Base-by-base conservation (phyloP, 805 yeast species). In the Candida yuanshanica region DNA sequence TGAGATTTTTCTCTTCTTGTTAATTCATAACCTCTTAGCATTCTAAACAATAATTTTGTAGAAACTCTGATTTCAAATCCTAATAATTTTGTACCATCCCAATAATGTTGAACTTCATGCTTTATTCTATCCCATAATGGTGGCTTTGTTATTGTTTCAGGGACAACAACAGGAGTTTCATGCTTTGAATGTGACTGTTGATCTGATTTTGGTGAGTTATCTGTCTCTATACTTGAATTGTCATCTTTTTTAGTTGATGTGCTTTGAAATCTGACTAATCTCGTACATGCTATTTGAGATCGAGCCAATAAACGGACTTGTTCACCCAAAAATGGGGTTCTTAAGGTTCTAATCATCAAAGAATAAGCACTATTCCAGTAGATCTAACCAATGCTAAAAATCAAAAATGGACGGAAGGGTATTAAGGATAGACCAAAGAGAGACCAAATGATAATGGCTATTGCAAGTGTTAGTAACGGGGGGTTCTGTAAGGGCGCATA, bases 1-100 rank as follows among this genome's bases (percentile, higher is more conserved):
- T 93, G 98, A 42, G 86, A 75, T 56, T 77, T 74, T 60, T 91
- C 99, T 65, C 99, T 81, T 59, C 99, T 78, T 3, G 95, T 79
- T 37, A 91, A 70, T 48, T 87, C 95, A 58, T 93, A 88, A 14
- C 99, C 99, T 5, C 95, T 77, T 6, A 85, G 79, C 76, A 87
- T 71, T 59, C 88, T 93, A 56, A 85, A 63, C 37, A 89, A 69
- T 37, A 91, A 75, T 62, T 87, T 84, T 33, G 86, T 77, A 2
- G 96, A 84, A 33, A 93, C 83, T 60, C 79, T 83, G 38, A 89
- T 74, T 65, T 93, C 99, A 55, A 86, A 77, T 3, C 98, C 98
- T 35, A 91, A 69, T 42, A 93, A 75, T 65, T 90, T 91, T 17
- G 99, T 90, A 40, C 99, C 99, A 56, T 81, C 85, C 96, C 96